phyloP scores from a whole-genome alignment of 2,329 filamentous ascomycete species.

The Cordyceps militaris region DNA sequence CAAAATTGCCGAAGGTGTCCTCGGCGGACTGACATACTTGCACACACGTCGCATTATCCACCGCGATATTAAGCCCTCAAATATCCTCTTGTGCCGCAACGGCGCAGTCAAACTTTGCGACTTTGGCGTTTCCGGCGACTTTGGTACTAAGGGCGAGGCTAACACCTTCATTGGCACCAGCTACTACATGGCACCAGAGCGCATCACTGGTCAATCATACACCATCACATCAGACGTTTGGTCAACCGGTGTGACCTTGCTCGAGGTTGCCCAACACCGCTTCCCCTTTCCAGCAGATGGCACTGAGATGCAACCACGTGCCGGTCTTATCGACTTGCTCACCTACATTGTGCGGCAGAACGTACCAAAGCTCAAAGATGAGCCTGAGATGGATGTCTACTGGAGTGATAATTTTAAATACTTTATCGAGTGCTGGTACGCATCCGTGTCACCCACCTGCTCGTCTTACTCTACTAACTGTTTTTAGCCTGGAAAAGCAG shows the following conservation, averaged over 20 bases:
- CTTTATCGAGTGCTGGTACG: constrained; percentile 98
- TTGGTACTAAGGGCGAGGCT: constrained; percentile 95
- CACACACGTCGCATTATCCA: constrained; percentile 97
- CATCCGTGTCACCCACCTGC: constrained; percentile 21
- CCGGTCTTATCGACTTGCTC: constrained; percentile 86
- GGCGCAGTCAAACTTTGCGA: constrained; percentile 97
- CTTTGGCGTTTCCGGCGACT: constrained; percentile 95
- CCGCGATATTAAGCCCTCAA: constrained; percentile 96
- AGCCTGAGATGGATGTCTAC: constrained; percentile 78
- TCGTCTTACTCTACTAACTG: constrained; percentile 18
- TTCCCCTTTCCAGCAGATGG: constrained; percentile 98
- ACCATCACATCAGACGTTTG: constrained; percentile 98
- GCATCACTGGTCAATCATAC: constrained; percentile 95
- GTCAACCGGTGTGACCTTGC: constrained; percentile 90
- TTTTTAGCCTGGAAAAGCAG: constrained; percentile 81
- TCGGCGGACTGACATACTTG: constrained; percentile 90
- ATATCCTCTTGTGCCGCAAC: constrained; percentile 86
- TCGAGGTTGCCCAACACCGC: constrained; percentile 98
- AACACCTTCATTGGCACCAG: constrained; percentile 98
- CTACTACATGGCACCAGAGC: constrained; percentile 98
- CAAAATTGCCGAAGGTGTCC: constrained; percentile 90
- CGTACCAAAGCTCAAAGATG: constrained; percentile 92
- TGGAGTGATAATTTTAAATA: constrained; percentile 99
- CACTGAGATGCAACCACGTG: constrained; percentile 87
- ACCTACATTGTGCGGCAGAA: constrained; percentile 97